phyloP scores from a whole-genome alignment of 768 basidiomycete species.

The Paxillus ammoniavirescens region DNA sequence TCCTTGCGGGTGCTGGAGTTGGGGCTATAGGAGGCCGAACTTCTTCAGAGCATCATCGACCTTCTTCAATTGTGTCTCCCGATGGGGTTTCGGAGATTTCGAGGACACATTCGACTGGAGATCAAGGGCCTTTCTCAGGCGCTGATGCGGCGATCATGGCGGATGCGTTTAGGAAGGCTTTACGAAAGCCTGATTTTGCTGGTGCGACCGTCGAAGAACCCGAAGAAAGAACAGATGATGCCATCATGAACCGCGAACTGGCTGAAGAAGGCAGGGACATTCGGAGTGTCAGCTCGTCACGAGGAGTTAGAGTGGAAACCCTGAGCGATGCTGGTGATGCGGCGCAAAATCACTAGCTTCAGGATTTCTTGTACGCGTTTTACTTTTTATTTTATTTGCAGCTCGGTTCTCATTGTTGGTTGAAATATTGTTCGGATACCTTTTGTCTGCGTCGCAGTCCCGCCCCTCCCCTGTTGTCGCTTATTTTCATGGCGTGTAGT shows the following conservation, averaged over 20 bases:
- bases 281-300: conserved; percentile 74
- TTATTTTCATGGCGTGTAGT: conserved; percentile 27
- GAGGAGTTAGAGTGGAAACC: conserved; percentile 78
- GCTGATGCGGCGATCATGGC: conserved; percentile 93
- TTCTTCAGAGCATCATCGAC: conserved; percentile 34
- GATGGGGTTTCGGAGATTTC: conserved; percentile 78
- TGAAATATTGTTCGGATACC: conserved; percentile 34
- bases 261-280: conserved; percentile 91
- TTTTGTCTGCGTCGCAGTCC: conserved; percentile 25
- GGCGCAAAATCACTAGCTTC: conserved; percentile 43
- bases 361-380: conserved; percentile 33
- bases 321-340: conserved; percentile 53
- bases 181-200: conserved; percentile 89
- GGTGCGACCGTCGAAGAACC: conserved; percentile 62
- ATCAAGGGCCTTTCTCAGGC: conserved; percentile 71
- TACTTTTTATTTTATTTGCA: conserved; percentile 36
- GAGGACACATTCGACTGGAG: conserved; percentile 55
- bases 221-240: conserved; percentile 41
- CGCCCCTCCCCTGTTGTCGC: conserved; percentile 27
- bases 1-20: conserved; percentile 37
- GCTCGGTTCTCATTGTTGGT: conserved; percentile 34
- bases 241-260: conserved; percentile 63
- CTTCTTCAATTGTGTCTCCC: conserved; percentile 46
- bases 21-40: conserved; percentile 32
- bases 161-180: conserved; percentile 84